Base-by-base conservation (phyloP, 164 flowering plant genomes). In the Cinnamomum chago region DNA sequence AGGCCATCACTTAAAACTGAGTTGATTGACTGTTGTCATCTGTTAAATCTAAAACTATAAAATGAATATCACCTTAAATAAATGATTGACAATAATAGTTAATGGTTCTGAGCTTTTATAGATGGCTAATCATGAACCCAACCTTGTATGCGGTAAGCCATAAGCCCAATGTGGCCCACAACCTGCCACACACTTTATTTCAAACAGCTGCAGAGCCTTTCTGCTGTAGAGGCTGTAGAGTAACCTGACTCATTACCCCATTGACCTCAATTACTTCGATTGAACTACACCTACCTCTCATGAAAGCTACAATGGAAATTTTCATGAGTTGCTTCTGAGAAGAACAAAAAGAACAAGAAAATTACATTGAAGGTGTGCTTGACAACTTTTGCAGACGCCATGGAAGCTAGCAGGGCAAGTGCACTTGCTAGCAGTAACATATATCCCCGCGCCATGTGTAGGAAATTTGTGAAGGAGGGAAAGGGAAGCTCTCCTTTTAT, bases 331-430 rank as follows among this genome's bases (percentile, higher is more conserved):
- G 11, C n/a, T 2, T 10, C n/a, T 15, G 13, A 27, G 35, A 70
- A 25, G n/a, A 40, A 73, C 7, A n/a, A 50, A 51, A 68, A 20
- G 3, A n/a, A 50, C 25, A 72, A 58, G 27, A 64, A 73, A 17
- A 47, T 80, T 81, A 81, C 83, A 67, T 76, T 23, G 70, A 81
- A 73, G 24, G 75, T 73, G 58, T 78, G 83, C 75, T 75, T 65
- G 33, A 81, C 81, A 24, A 81, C 24, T 33, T 52, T 60, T 1
- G 75, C 81, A 10, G 77, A 76, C 24, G 79, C 74, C 18, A 50
- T 23, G 33, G 77, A 78, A n/a, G 79, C 70, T 11, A 81, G 73
- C 22, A 80, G 22, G 3, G 71, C 33, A 12, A 73, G 33, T 23
- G 73, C 66, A 13, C 60, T 51, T 28, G 65, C 66, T 13, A 80